These are phyloP conservation scores for Orbilia quercus DNA, from an alignment of 2,329 filamentous ascomycete genomes.

Conservation along the genomic window DNA sequence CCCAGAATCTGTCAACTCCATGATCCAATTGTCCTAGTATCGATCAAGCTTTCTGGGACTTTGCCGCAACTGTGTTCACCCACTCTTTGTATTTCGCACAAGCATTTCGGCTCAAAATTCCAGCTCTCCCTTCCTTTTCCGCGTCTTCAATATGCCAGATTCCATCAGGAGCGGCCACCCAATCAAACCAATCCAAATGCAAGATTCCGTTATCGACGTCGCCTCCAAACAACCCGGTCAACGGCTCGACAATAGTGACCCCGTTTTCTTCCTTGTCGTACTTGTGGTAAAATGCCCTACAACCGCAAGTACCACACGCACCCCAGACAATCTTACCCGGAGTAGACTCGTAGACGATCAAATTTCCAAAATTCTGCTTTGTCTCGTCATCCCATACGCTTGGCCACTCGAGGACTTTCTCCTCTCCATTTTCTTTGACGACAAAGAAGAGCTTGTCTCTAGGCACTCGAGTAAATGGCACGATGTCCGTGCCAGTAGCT, in stretches of 20 bases:
- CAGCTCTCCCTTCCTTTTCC: slow-evolving; percentile 32
- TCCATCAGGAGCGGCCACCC: slow-evolving; percentile 4
- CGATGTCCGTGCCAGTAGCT: slow-evolving; percentile 29
- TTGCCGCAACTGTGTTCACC: slow-evolving; percentile 11
- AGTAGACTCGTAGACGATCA: slow-evolving; percentile 32
- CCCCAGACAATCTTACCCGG: slow-evolving; percentile 31
- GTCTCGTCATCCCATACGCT: slow-evolving; percentile 27
- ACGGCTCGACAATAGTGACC: slow-evolving; percentile 20
- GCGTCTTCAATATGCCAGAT: slow-evolving; percentile 20
- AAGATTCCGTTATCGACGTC: slow-evolving; percentile 32
- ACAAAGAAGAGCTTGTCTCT: slow-evolving; percentile 27
- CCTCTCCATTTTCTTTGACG: not conserved
- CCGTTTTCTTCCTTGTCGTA: slow-evolving; percentile 24
- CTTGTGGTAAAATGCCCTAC: slow-evolving; percentile 29
- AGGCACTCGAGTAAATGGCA: slow-evolving; percentile 22
- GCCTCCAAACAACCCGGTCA: slow-evolving; percentile 28
- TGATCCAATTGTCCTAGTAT: too few species aligned
- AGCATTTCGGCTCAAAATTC: slow-evolving; percentile 22
- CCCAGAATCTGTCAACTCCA: too few species aligned
- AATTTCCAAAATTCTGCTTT: slow-evolving; percentile 20
- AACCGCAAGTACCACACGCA: slow-evolving; percentile 37
- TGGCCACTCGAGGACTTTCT: slow-evolving; percentile 30
- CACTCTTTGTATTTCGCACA: slow-evolving; percentile 29
- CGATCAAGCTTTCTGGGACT: not conserved
- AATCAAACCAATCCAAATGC: slow-evolving; percentile 44